Evolutionary conservation across 1,139 yeast genomes (phyloP).

Genomic region (Debaryomycetaceae sp.): DNA sequence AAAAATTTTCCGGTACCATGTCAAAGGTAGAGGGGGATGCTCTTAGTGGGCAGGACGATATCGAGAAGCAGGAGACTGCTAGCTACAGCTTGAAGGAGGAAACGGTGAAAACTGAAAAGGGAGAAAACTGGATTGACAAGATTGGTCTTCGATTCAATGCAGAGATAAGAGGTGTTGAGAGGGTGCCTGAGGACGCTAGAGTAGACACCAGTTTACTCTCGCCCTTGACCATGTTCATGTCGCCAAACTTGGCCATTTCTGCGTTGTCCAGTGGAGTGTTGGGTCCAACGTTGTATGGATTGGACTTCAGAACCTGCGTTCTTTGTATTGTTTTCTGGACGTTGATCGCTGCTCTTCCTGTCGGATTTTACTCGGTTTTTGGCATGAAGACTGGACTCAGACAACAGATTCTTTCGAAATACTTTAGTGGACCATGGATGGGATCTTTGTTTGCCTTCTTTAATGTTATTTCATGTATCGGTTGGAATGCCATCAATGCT

Average conservation of each 20-base stretch:
- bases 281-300: conserved; percentile 24
- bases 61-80: background rate
- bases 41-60: conserved; percentile 1
- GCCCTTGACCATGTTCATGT: conserved; percentile 27
- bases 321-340: conserved; percentile 24
- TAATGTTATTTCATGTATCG: conserved; percentile 30
- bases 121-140: conserved; percentile 22
- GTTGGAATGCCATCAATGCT: conserved; percentile 35
- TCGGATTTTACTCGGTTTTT: conserved; percentile 29
- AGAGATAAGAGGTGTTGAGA: conserved; percentile 47
- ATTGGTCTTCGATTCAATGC: conserved; percentile 34
- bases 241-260: conserved; percentile 30
- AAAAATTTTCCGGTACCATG: background rate
- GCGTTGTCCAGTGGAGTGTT: conserved; percentile 30
- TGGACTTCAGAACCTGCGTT: conserved; percentile 34
- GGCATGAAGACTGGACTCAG: conserved; percentile 34
- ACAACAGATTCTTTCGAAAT: conserved; percentile 30
- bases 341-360: conserved; percentile 28
- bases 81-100: conserved; percentile 1
- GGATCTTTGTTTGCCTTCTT: conserved; percentile 31
- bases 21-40: conserved; percentile 1
- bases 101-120: conserved; percentile 4
- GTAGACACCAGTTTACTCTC: conserved; percentile 19
- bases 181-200: conserved; percentile 43
- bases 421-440: conserved; percentile 29